phyloP scores from a whole-genome alignment of 2,329 filamentous ascomycete genomes.

The Botrytis elliptica region DNA sequence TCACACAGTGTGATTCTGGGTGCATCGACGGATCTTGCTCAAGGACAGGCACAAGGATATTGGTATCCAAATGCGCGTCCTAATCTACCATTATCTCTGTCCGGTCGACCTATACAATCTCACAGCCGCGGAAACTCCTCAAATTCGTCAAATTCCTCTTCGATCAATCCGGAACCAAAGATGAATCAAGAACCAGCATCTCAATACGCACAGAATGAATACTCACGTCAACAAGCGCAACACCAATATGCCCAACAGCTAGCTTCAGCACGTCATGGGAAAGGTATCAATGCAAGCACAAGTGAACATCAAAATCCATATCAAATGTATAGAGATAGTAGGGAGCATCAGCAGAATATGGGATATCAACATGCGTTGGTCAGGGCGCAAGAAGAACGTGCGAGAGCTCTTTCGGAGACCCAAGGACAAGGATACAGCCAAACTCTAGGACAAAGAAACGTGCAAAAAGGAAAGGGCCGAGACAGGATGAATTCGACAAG shows the following conservation, averaged over 20 bases:
- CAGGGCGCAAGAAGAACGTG: not conserved
- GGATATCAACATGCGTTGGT: not conserved
- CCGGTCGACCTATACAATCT: not conserved
- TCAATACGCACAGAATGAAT: not conserved
- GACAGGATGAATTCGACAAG: not conserved
- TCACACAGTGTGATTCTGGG: not conserved
- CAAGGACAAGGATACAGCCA: not conserved
- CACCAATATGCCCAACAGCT: not conserved
- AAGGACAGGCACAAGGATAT: not conserved
- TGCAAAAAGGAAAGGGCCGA: not conserved
- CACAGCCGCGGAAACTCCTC: not conserved
- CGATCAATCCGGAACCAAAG: not conserved
- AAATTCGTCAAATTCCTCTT: not conserved
- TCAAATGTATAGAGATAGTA: not conserved
- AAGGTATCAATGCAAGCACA: not conserved
- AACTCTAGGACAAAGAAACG: not conserved
- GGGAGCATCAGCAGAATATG: constrained; percentile 8
- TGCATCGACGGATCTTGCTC: not conserved
- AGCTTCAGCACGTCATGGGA: not conserved
- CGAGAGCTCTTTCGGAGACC: not conserved
- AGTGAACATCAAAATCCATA: not conserved
- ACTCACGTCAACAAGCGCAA: not conserved
- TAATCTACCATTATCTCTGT: not conserved
- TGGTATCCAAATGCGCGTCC: not conserved
- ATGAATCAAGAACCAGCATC: not conserved